Conservation (phyloP, 768 basidiomycete species). For the Tylopilus plumbeoviolaceoides region DNA sequence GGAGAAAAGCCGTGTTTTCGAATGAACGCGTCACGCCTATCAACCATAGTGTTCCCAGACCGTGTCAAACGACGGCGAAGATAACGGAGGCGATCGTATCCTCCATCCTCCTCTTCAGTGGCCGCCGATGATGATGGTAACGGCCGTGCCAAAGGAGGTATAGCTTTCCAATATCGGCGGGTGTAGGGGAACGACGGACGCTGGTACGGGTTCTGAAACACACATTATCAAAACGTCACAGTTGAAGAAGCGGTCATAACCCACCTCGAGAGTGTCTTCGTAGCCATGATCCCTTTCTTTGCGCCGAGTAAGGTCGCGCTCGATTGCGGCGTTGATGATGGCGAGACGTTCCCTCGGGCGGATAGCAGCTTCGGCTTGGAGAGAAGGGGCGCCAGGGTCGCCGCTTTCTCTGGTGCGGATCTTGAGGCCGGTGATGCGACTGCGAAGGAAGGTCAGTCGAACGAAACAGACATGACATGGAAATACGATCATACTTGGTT, state of each 20-base stretch:
- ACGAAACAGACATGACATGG: background rate
- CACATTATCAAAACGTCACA: conserved; percentile 3
- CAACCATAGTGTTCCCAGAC: conserved; percentile 73
- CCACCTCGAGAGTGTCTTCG: conserved; percentile 86
- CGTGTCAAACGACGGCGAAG: conserved; percentile 78
- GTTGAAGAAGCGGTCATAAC: background rate
- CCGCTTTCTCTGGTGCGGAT: conserved; percentile 46
- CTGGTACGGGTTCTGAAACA: conserved; percentile 64
- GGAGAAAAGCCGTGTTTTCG: conserved; percentile 23
- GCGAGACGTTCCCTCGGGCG: conserved; percentile 64
- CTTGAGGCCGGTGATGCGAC: conserved; percentile 50
- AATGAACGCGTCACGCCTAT: conserved; percentile 51
- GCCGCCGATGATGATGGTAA: conserved; percentile 30
- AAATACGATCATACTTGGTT: conserved; percentile 7
- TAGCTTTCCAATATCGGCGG: conserved; percentile 63
- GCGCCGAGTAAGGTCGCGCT: conserved; percentile 60
- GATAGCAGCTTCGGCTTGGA: conserved; percentile 46
- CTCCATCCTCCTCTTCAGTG: conserved; percentile 19
- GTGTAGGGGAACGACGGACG: conserved; percentile 52
- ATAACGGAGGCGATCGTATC: conserved; percentile 21
- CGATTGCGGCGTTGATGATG: conserved; percentile 47
- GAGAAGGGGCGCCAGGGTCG: conserved; percentile 35
- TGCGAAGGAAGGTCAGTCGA: conserved; percentile 14
- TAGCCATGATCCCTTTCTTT: conserved; percentile 76
- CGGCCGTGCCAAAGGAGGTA: conserved; percentile 39